Evolutionary conservation across 192 early-diverging fungal genomes (phyloP), one percentile per base, ranked within the genome.

Genomic region (Gryganskiella cystojenkinii): DNA sequence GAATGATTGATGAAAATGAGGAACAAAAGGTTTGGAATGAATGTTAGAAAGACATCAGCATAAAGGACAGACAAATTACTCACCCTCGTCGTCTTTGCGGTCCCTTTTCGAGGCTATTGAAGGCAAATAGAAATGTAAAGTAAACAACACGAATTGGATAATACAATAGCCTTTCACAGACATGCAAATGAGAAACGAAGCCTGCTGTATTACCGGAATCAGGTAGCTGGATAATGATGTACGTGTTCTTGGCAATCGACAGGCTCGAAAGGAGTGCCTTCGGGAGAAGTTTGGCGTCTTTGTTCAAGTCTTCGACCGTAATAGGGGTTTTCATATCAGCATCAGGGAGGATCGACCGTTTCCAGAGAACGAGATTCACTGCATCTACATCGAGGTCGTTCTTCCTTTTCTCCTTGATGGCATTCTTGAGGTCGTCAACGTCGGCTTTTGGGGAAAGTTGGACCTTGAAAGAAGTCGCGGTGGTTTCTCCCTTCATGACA

Each of bases 401-500:
- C 13, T 25, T 33, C 15, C 25, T 71, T 51, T 55, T 30, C 10
- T 22, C 25, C 47, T 45, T 52, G 35, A 63, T 56, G 19, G 47
- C 34, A 24, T 55, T 9, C 59, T 57, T 64, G 62, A 71, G 70
- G 45, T 56, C 47, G 28, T 52, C 20, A 37, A 71, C 28, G 28
- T 44, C 33, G 19, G 42, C 27, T 34, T 50, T 52, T 28, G 37
- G 27, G 30, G 25, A 27, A 66, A 66, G 17, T 22, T 37, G 19
- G 55, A 66, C 64, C 40, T 17, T 20, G 50, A 66, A 66, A 45
- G 64, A 30, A 8, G 55, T 34, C 25, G 37, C 31, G 3, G 33
- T 53, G 31, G 27, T 40, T n/a, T 56, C 55, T 56, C 62, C 62
- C 52, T 50, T 24, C 13, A 64, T 20, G 53, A 64, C 34, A 33